Conservation (phyloP, 257 asterid genomes). For the Fraxinus quadrangulata region DNA sequence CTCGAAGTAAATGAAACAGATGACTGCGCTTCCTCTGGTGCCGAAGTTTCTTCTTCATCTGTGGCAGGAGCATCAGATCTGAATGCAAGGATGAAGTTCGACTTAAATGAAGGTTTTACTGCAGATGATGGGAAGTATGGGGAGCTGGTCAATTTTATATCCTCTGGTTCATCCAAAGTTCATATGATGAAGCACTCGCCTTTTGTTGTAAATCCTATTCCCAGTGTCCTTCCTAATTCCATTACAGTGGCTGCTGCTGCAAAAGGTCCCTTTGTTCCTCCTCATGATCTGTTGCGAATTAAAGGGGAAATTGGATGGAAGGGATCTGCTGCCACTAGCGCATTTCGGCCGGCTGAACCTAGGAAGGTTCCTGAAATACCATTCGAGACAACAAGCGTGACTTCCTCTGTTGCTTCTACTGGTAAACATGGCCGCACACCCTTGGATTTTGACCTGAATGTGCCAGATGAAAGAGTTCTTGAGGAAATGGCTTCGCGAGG, state of each 20-base stretch:
- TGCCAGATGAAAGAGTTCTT: constrained; percentile 51
- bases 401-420: constrained; percentile 43
- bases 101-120: constrained; percentile 72
- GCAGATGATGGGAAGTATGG: constrained; percentile 73
- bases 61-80: constrained; percentile 34
- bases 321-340: constrained; percentile 97
- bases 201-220: constrained; percentile 41
- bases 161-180: constrained; percentile 40
- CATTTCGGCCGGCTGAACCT: constrained; percentile 99
- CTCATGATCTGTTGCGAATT: constrained; percentile 74
- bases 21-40: constrained; percentile 30
- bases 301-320: constrained; percentile 92
- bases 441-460: constrained; percentile 58
- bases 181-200: constrained; percentile 35
- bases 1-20: constrained; percentile 32
- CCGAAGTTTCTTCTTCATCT: constrained; percentile 34
- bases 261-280: constrained; percentile 81
- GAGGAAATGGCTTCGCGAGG: constrained; percentile 48
- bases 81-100: constrained; percentile 58
- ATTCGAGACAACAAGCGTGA: constrained; percentile 26
- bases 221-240: constrained; percentile 55
- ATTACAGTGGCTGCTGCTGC: constrained; percentile 88
- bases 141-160: constrained; percentile 39
- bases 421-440: constrained; percentile 43
- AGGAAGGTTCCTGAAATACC: constrained; percentile 52